Percentiles rank a stretch among this genome's conserved stretches.
These are phyloP conservation scores for Cucurbita maxima DNA, from an alignment of 306 rosid species.

Conservation along the genomic window DNA sequence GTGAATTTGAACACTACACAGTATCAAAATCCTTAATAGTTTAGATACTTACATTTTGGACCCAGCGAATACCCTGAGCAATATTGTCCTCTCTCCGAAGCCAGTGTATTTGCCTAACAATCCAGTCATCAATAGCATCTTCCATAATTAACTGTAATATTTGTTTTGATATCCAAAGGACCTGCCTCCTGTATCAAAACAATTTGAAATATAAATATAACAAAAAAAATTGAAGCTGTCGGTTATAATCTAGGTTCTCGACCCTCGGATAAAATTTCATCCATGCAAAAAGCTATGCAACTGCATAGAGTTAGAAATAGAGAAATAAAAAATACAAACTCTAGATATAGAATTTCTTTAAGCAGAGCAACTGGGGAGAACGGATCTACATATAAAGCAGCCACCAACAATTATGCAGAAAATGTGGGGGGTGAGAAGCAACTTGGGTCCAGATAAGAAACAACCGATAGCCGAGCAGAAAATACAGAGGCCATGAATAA, in stretches of 20 bases:
- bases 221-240: background rate
- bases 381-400: background rate
- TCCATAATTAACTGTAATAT: slow-evolving; percentile 85
- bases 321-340: background rate
- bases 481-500: background rate
- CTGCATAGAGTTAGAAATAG: background rate
- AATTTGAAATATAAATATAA: background rate
- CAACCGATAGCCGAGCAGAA: background rate
- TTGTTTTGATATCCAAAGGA: slow-evolving; percentile 97
- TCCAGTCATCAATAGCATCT: slow-evolving; percentile 95
- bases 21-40: background rate
- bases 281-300: background rate
- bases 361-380: background rate
- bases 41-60: slow-evolving; percentile 73
- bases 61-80: slow-evolving; percentile 80
- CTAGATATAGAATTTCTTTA: background rate
- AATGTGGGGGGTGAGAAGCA: background rate
- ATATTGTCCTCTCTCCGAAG: slow-evolving; percentile 64
- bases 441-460: background rate
- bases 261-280: background rate
- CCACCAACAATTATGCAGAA: background rate
- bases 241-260: slow-evolving; percentile 3
- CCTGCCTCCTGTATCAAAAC: slow-evolving; percentile 69
- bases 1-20: background rate
- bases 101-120: slow-evolving; percentile 71